phyloP scores from a whole-genome alignment of 805 yeast genomes.

The Dipodascus albidus region DNA sequence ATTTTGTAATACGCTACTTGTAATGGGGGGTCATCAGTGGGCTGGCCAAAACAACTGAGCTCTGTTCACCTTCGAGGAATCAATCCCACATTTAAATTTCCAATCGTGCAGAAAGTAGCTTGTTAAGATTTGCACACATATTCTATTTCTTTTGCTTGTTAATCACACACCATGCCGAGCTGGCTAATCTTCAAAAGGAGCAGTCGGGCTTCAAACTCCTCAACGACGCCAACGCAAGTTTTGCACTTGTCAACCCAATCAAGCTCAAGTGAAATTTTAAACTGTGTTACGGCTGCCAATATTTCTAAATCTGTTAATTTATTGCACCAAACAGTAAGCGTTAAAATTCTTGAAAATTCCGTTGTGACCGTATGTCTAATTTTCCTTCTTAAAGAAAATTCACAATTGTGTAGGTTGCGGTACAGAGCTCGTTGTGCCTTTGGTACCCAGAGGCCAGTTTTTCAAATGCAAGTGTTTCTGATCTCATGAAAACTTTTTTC shows the following conservation, averaged over 20 bases:
- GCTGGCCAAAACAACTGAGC: neutral
- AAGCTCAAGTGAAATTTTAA: conserved; percentile 13
- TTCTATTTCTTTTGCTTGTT: neutral
- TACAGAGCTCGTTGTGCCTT: conserved; percentile 18
- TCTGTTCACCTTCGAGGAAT: neutral
- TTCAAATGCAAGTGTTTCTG: conserved; percentile 38
- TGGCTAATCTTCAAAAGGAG: neutral
- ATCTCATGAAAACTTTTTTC: neutral
- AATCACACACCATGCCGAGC: neutral
- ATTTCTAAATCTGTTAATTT: conserved; percentile 1
- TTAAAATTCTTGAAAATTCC: too few species aligned
- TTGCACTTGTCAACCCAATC: conserved; percentile 14
- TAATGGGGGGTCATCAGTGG: neutral
- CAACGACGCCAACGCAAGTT: neutral
- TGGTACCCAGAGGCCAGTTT: conserved; percentile 9
- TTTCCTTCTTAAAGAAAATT: conserved; percentile 3
- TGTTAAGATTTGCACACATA: too few species aligned
- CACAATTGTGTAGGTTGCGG: conserved; percentile 22
- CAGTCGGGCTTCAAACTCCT: neutral
- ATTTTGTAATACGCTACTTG: neutral
- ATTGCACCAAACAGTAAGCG: neutral
- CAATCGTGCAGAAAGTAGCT: too few species aligned
- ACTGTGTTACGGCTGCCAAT: conserved; percentile 14
- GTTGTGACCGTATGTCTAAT: neutral
- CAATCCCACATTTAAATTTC: too few species aligned